A percentile compares a stretch with the other conserved stretches of the same genome.
Evolutionary conservation across 2,329 filamentous ascomycete genomes (phyloP).

Genomic region (Colletotrichum melonis): DNA sequence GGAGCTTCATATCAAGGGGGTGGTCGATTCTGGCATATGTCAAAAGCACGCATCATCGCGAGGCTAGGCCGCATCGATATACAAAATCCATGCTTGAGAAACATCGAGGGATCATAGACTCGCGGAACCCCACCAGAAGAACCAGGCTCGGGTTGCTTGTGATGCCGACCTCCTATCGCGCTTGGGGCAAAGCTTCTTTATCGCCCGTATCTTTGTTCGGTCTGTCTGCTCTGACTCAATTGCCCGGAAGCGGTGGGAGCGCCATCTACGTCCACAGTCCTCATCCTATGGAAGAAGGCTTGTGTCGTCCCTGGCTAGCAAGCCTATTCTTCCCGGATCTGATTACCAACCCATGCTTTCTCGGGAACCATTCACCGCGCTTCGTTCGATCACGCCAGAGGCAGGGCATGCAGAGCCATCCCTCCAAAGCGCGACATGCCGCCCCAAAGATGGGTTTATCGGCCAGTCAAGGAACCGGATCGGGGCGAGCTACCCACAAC

Average conservation of each 20-base stretch:
- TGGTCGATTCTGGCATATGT: constrained; percentile 30
- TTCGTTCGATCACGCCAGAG: constrained; percentile 37
- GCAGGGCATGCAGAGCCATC: constrained; percentile 31
- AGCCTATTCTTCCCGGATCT: constrained; percentile 22
- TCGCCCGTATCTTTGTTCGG: constrained; percentile 33
- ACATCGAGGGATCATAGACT: constrained; percentile 37
- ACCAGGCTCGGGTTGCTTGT: constrained; percentile 30
- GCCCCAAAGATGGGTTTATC: constrained; percentile 28
- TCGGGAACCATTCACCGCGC: constrained; percentile 22
- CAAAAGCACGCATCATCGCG: constrained; percentile 31
- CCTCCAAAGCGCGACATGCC: constrained; percentile 30
- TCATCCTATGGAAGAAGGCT: background rate
- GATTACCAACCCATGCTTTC: constrained; percentile 32
- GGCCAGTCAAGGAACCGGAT: constrained; percentile 30
- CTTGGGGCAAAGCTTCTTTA: constrained; percentile 15
- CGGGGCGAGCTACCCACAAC: constrained; percentile 26
- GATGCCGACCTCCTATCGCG: constrained; percentile 29
- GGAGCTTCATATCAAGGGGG: background rate
- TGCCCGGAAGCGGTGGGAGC: constrained; percentile 18
- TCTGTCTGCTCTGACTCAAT: constrained; percentile 17
- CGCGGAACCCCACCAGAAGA: constrained; percentile 27
- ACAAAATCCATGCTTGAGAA: constrained; percentile 16
- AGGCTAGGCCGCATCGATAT: constrained; percentile 31
- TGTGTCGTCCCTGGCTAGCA: background rate
- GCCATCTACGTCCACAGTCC: constrained; percentile 25